phyloP scores from a whole-genome alignment of 225 moss, liverwort and hornwort species.

The Asterella californica region DNA sequence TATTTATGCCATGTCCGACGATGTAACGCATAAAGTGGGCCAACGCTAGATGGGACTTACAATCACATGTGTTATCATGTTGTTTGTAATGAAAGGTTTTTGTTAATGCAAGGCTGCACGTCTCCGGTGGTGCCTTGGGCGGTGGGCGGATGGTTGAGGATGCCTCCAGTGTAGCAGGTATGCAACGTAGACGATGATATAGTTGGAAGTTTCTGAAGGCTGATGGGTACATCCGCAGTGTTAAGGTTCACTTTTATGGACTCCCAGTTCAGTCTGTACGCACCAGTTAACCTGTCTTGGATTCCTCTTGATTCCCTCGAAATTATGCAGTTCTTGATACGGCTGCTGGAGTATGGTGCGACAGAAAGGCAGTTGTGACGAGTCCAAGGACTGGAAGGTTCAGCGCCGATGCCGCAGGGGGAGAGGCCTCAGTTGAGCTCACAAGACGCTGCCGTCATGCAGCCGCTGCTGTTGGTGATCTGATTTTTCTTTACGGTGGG shows the following conservation, averaged over 20 bases:
- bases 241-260: too few species aligned
- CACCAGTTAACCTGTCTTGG: not conserved
- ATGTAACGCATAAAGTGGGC: too few species aligned
- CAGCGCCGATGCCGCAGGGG: constrained; percentile 72
- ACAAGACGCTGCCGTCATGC: constrained; percentile 87
- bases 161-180: constrained; percentile 78
- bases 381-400: constrained; percentile 66
- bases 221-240: not conserved
- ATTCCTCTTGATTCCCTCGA: not conserved
- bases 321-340: constrained; percentile 68
- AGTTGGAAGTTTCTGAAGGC: not conserved
- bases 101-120: constrained; percentile 83
- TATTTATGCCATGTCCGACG: not conserved
- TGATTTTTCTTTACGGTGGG: constrained; percentile 79
- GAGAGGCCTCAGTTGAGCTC: constrained; percentile 65
- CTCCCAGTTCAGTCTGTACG: too few species aligned
- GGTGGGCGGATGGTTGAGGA: constrained; percentile 90
- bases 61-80: not conserved
- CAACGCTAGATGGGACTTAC: too few species aligned
- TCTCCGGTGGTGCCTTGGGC: constrained; percentile 81
- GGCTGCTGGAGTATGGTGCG: constrained; percentile 88
- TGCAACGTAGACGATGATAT: not conserved
- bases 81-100: constrained; percentile 52
- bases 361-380: constrained; percentile 63
- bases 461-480: constrained; percentile 72